These are phyloP conservation scores for Leishmania arabica DNA, from an alignment of 208 protist genomes.

Conservation along the genomic window DNA sequence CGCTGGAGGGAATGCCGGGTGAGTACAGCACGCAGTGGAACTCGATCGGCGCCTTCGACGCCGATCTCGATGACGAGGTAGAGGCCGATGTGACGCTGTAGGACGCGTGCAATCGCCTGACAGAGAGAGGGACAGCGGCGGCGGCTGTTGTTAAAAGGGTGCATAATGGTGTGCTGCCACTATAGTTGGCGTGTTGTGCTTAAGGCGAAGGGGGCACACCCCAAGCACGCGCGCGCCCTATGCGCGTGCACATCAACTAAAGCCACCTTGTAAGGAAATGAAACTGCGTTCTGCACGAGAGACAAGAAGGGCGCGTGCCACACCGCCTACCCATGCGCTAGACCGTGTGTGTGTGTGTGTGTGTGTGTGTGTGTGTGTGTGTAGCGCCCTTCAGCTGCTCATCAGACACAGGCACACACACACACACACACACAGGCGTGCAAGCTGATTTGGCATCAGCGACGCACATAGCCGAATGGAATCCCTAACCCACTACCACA, in stretches of 20 bases:
- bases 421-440: not conserved
- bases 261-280: not conserved
- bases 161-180: not conserved
- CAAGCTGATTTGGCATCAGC: not conserved
- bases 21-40: slow-evolving; percentile 72
- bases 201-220: not conserved
- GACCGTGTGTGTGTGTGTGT: not conserved
- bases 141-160: not conserved
- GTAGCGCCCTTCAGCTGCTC: not conserved
- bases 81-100: slow-evolving; percentile 78
- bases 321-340: not conserved
- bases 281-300: not conserved
- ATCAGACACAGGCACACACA: not conserved
- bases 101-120: slow-evolving; percentile 3
- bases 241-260: not conserved
- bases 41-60: slow-evolving; percentile 73
- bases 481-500: too few species aligned
- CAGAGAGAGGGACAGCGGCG: not conserved
- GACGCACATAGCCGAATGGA: not conserved
- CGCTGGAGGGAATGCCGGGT: slow-evolving; percentile 47
- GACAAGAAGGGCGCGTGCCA: not conserved
- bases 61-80: slow-evolving; percentile 89
- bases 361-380: too few species aligned
- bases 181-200: not conserved
- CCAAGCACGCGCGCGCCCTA: not conserved